Evolutionary conservation across 108 stramenopile species (phyloP), one percentile per base, ranked within the genome.

Genomic region (Skeletonema grethae): DNA sequence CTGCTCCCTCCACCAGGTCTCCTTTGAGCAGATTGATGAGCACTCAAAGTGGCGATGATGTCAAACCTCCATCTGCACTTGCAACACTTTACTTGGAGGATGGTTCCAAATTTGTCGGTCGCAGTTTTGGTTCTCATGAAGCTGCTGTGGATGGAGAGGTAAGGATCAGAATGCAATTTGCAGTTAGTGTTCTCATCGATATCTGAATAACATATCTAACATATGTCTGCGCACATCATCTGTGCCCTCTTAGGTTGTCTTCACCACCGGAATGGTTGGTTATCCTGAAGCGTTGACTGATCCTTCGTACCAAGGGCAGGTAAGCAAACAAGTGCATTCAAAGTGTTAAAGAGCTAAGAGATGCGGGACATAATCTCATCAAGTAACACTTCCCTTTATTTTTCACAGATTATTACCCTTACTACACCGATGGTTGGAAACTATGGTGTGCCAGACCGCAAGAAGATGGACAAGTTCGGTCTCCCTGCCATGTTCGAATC

Each of bases 251-350:
- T 84, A 99, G 94, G 97, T 99, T 57, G 99, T 99, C 50, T 99
- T 99, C 83, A 95, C 97, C 65, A 99, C 99, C 1, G 97, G 97
- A 64, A 99, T 99, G 99, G 99, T 99, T 15, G 99, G 99, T 59
- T 99, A 99, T 85, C 97, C 97, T 25, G 99, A 99, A 75, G 86
- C 90, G 48, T 88, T 99, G 79, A 99, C 99, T 2, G 99, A 99
- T 85, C 99, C 99, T 58, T 97, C 97, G 50, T 99, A 98, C 77
- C 85, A 94, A 74, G 97, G 97, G 20, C 97, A 98, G 87, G 90
- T 90, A 71, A 76, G 87, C 65, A 69, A 73, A 65, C 29, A 16
- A 24, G 22, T 22, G n/a, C 18, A 53, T 22, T 5, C 5, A 16
- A 48, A 18, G 20, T 53, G 1, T 22, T 53, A 22, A 22, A 53